phyloP scores from a whole-genome alignment of 2,329 filamentous ascomycete species.

The Lasiodiplodia sp. region DNA sequence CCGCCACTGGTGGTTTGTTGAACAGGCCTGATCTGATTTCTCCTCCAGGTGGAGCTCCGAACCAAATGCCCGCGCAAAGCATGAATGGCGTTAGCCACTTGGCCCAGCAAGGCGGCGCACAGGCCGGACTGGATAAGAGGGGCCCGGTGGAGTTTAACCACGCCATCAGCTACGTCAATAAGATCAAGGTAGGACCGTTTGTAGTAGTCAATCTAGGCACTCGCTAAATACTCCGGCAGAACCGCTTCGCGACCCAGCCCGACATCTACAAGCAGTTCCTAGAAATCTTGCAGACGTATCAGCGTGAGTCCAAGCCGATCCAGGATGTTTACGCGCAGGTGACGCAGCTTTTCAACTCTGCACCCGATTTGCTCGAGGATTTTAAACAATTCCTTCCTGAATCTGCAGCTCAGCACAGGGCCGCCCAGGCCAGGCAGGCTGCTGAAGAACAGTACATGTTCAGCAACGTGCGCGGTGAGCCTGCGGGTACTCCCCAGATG shows the following conservation, averaged over 20 bases:
- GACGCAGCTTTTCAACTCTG: constrained; percentile 89
- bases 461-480: constrained; percentile 67
- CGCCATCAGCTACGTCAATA: constrained; percentile 98
- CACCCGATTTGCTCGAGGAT: constrained; percentile 93
- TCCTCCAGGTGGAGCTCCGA: constrained; percentile 52
- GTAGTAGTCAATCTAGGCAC: background rate
- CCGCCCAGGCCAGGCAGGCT: constrained; percentile 62
- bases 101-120: constrained; percentile 54
- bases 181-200: constrained; percentile 83
- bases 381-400: constrained; percentile 99
- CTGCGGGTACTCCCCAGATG: constrained; percentile 52
- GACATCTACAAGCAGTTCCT: constrained; percentile 99
- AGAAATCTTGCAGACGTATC: constrained; percentile 97
- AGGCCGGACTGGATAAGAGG: constrained; percentile 74
- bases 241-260: constrained; percentile 93
- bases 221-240: constrained; percentile 61
- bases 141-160: constrained; percentile 99
- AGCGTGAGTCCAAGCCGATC: constrained; percentile 96
- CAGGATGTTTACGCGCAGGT: constrained; percentile 98
- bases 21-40: constrained; percentile 48
- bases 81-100: constrained; percentile 66
- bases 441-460: constrained; percentile 73
- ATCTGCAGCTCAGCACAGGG: constrained; percentile 69
- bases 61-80: constrained; percentile 62
- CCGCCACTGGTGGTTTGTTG: constrained; percentile 59